Evolutionary conservation across 2,329 filamentous ascomycete species (phyloP).

Genomic region (Talaromyces verruculosus): DNA sequence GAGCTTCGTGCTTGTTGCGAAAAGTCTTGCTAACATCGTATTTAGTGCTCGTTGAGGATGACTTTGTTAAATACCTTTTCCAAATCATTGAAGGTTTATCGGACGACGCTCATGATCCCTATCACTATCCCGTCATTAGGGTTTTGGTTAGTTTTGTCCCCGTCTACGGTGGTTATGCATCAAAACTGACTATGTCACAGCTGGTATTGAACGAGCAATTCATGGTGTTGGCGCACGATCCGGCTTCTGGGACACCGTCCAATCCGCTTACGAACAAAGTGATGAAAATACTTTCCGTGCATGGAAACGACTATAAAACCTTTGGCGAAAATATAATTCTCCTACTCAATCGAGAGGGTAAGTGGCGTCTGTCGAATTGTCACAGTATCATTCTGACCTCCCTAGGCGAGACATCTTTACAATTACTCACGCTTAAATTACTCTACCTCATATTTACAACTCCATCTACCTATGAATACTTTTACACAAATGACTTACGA

Average conservation of each 20-base stretch:
- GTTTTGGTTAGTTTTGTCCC: slow-evolving; percentile 67
- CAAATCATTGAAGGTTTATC: slow-evolving; percentile 83
- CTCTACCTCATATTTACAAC: slow-evolving; percentile 95
- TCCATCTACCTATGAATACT: slow-evolving; percentile 89
- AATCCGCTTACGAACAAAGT: slow-evolving; percentile 81
- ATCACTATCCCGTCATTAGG: slow-evolving; percentile 91
- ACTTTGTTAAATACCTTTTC: slow-evolving; percentile 80
- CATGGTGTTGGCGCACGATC: slow-evolving; percentile 72
- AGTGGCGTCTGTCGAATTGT: not conserved
- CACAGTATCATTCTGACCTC: not conserved
- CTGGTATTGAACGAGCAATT: slow-evolving; percentile 97
- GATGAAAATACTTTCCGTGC: slow-evolving; percentile 80
- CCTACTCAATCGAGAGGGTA: slow-evolving; percentile 84
- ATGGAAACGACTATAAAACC: slow-evolving; percentile 80
- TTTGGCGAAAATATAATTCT: slow-evolving; percentile 98
- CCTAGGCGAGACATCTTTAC: slow-evolving; percentile 78
- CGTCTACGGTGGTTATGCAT: not conserved
- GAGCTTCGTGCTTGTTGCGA: not conserved
- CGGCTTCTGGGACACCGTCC: slow-evolving; percentile 36
- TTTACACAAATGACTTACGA: slow-evolving; percentile 95
- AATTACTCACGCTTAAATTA: slow-evolving; percentile 93
- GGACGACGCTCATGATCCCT: slow-evolving; percentile 85
- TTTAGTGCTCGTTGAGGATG: slow-evolving; percentile 64
- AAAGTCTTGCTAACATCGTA: not conserved
- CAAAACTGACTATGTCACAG: slow-evolving; percentile 47